Percentiles rank a stretch among this genome's conserved stretches.
phyloP scores from a whole-genome alignment of 306 rosid species.

The Quercus rubra region DNA sequence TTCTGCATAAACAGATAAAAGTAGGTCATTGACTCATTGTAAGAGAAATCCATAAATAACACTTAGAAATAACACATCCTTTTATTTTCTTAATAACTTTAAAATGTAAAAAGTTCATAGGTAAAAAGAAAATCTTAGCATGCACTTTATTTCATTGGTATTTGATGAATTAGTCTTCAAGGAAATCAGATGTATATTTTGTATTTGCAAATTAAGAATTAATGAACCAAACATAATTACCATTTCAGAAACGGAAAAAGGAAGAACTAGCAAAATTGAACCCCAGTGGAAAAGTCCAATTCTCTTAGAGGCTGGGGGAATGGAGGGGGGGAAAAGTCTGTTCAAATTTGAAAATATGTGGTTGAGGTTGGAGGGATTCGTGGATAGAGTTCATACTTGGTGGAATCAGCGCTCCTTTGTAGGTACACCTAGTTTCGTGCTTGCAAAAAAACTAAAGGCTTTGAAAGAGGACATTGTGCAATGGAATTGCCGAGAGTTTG shows the following conservation, averaged over 20 bases:
- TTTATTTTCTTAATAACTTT: neutral
- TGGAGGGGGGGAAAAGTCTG: too few species aligned
- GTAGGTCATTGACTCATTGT: neutral
- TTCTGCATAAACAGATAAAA: constrained; percentile 43
- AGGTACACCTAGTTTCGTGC: too few species aligned
- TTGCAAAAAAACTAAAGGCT: too few species aligned
- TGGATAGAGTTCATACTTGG: too few species aligned
- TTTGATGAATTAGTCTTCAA: neutral
- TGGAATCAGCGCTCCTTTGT: too few species aligned
- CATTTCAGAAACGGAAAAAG: neutral
- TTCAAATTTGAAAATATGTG: too few species aligned
- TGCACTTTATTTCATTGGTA: neutral
- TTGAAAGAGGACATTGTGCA: too few species aligned
- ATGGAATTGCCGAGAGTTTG: too few species aligned
- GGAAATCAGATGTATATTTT: neutral
- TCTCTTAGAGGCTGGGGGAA: too few species aligned
- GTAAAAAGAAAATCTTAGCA: neutral
- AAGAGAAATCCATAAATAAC: neutral
- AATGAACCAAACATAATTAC: neutral
- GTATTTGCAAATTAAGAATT: neutral
- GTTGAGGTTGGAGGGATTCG: too few species aligned
- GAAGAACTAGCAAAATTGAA: too few species aligned
- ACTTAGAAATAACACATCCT: neutral
- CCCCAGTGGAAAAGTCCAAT: too few species aligned
- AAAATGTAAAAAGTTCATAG: neutral